These are phyloP conservation scores for Calonectria crousiana DNA, from an alignment of 2,329 filamentous ascomycete genomes.

Conservation along the genomic window DNA sequence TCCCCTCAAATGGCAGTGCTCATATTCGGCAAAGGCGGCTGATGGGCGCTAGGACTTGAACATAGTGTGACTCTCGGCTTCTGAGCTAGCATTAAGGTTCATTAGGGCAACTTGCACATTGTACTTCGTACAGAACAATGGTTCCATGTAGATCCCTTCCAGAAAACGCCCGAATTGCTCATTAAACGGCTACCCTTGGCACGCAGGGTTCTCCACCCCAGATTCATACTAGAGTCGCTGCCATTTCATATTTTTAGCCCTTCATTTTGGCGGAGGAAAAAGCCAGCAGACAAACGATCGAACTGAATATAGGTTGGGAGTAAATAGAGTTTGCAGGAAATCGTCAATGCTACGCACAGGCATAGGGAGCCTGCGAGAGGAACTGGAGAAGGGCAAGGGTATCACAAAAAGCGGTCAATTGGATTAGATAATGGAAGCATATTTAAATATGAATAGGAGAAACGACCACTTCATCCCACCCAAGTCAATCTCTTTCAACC, in stretches of 20 bases:
- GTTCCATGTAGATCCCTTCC: not conserved
- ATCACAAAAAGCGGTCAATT: too few relatives aligned
- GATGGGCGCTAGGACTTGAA: not conserved
- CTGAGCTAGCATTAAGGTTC: not conserved
- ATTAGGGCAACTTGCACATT: not conserved
- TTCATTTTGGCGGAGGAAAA: too few relatives aligned
- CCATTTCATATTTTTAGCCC: not conserved
- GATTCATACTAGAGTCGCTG: not conserved
- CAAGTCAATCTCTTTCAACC: constrained; percentile 30
- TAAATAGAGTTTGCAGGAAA: too few relatives aligned
- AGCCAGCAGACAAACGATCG: too few relatives aligned
- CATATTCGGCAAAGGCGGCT: not conserved
- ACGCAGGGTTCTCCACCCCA: not conserved
- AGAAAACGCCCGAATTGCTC: not conserved
- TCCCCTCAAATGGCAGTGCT: not conserved
- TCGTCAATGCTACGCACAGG: too few relatives aligned
- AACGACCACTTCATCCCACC: constrained; percentile 22
- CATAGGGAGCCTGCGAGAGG: too few relatives aligned
- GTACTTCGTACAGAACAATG: not conserved
- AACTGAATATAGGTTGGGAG: too few relatives aligned
- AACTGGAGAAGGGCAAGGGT: too few relatives aligned
- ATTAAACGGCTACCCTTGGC: not conserved
- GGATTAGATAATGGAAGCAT: too few relatives aligned
- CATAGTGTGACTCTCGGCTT: not conserved
- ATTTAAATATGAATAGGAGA: too few relatives aligned